Evolutionary conservation across 1,139 yeast genomes (phyloP).

Genomic region (Geotrichum aggregatum): DNA sequence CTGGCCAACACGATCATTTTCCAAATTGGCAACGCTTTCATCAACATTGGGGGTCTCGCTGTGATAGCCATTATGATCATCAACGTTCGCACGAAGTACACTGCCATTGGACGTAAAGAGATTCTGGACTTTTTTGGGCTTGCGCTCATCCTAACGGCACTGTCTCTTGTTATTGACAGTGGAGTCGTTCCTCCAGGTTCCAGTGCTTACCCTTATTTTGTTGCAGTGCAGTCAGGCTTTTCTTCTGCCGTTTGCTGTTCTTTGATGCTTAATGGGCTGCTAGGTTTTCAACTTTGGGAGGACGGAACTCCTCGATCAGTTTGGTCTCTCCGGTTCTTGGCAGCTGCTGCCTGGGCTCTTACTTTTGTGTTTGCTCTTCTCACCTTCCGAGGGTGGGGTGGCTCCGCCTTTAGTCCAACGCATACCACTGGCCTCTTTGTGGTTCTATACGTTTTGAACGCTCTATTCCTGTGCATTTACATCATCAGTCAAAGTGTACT

Average conservation of each 20-base stretch:
- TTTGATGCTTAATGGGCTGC: constrained; percentile 66
- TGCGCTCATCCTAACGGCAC: constrained; percentile 53
- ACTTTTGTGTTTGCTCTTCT: constrained; percentile 47
- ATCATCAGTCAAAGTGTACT: constrained; percentile 64
- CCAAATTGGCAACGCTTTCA: constrained; percentile 81
- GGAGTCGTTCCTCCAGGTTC: constrained; percentile 91
- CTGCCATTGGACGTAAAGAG: constrained; percentile 90
- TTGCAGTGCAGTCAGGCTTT: constrained; percentile 78
- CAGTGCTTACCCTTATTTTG: constrained; percentile 71
- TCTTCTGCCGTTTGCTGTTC: constrained; percentile 64
- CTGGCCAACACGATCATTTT: constrained; percentile 88
- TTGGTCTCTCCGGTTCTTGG: constrained; percentile 50
- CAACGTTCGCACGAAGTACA: constrained; percentile 76
- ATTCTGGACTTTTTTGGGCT: constrained; percentile 71
- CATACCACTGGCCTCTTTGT: constrained; percentile 61
- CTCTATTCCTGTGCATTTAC: constrained; percentile 58
- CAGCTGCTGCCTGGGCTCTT: constrained; percentile 53
- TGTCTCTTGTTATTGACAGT: constrained; percentile 76
- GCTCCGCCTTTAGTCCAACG: constrained; percentile 37
- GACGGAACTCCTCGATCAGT: constrained; percentile 63
- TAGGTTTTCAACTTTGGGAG: constrained; percentile 89
- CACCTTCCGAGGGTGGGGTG: constrained; percentile 21
- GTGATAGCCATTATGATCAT: constrained; percentile 67
- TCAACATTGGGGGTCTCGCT: constrained; percentile 68
- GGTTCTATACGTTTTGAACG: constrained; percentile 67